phyloP scores from a whole-genome alignment of 169 alveolate genomes.

The Eimeria zaria region DNA sequence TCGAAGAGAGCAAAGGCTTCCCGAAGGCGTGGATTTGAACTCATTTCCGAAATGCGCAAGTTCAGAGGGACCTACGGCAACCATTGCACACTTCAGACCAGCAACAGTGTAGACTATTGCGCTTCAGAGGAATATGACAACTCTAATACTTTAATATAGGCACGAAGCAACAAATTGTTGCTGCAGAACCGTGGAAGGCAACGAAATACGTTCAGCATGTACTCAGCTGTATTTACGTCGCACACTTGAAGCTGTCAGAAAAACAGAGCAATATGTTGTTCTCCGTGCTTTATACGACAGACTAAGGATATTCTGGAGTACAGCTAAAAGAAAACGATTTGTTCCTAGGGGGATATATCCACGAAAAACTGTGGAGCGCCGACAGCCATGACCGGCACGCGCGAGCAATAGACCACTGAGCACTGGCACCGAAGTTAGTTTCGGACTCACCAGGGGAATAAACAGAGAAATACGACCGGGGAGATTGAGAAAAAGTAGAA shows the following conservation, averaged over 20 bases:
- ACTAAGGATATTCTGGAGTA: not conserved
- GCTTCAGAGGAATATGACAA: not conserved
- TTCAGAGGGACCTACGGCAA: not conserved
- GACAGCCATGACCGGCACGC: slow-evolving; percentile 29
- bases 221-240: not conserved
- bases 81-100: not conserved
- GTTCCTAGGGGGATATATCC: not conserved
- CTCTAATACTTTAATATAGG: not conserved
- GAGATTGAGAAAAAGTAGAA: not conserved
- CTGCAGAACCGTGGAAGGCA: not conserved
- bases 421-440: not conserved
- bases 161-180: not conserved
- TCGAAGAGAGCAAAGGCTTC: slow-evolving; percentile 84
- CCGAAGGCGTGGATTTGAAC: slow-evolving; percentile 69
- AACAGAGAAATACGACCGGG: not conserved
- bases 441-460: not conserved
- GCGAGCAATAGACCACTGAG: not conserved
- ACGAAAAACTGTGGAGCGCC: not conserved
- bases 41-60: not conserved
- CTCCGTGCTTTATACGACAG: not conserved
- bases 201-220: not conserved
- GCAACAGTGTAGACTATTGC: not conserved
- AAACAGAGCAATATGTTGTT: not conserved
- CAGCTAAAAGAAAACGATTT: not conserved
- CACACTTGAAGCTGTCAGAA: not conserved